A percentile compares a stretch with the other conserved stretches of the same genome.
Evolutionary conservation across 129 eudicot species (phyloP).

Genomic region (Tanacetum coccineum): DNA sequence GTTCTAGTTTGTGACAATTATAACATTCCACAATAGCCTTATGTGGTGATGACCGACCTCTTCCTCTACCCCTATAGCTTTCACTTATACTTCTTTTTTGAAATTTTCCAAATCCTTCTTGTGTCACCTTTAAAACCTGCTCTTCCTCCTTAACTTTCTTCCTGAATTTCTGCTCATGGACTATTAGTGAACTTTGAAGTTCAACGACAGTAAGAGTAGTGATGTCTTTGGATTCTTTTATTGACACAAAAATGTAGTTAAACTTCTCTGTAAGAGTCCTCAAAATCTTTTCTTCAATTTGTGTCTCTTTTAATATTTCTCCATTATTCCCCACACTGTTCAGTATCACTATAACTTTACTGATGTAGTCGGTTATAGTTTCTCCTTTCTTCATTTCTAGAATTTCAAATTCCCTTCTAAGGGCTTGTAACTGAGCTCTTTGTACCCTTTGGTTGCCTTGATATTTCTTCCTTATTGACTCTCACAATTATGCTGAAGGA

Average conservation of each 20-base stretch:
- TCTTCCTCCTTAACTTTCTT: neutral
- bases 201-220: neutral
- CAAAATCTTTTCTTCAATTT: neutral
- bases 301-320: neutral
- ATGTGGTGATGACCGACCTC: neutral
- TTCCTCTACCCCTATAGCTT: slow-evolving; percentile 9
- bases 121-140: neutral
- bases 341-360: neutral
- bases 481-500: neutral
- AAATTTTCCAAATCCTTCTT: neutral
- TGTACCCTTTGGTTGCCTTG: neutral
- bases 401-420: neutral
- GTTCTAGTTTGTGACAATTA: slow-evolving; percentile 6
- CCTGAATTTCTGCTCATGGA: neutral
- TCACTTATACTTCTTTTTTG: neutral
- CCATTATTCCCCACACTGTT: neutral
- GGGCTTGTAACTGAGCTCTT: slow-evolving; percentile 1
- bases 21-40: neutral
- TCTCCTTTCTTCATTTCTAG: slow-evolving; percentile 1
- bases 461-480: neutral
- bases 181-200: slow-evolving; percentile 1
- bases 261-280: neutral
- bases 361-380: neutral
- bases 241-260: neutral
- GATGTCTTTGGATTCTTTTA: neutral